Evolutionary conservation across 805 yeast species (phyloP).

Genomic region (Diddensiella caesifluorescens): DNA sequence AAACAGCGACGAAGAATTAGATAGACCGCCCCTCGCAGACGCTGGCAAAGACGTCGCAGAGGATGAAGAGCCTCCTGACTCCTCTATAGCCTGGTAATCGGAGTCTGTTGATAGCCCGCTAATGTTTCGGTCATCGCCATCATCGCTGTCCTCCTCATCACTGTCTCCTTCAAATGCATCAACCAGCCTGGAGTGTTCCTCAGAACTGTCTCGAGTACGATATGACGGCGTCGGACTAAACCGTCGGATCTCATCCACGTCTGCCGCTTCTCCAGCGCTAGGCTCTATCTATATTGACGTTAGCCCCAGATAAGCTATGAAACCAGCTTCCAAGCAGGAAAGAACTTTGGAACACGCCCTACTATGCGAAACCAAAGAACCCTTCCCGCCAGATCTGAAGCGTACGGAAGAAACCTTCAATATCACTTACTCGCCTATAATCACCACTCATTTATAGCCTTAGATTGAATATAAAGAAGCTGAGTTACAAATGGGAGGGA

Average conservation of each 20-base stretch:
- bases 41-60: neutral
- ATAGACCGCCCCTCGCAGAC: slow-evolving; percentile 1
- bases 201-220: neutral
- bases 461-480: neutral
- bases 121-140: slow-evolving; percentile 9
- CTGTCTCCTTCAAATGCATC: slow-evolving; percentile 20
- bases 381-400: neutral
- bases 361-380: neutral
- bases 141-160: slow-evolving; percentile 16
- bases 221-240: neutral
- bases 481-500: neutral
- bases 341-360: no score
- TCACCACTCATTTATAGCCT: neutral
- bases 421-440: neutral
- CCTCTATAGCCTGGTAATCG: neutral
- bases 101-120: slow-evolving; percentile 6
- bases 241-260: neutral
- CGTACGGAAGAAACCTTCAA: neutral
- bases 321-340: no score
- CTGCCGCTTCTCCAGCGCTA: neutral
- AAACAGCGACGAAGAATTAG: neutral
- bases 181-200: slow-evolving; percentile 14
- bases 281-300: neutral
- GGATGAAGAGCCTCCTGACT: neutral
- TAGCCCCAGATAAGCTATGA: no score